Percentiles rank a stretch among this genome's conserved stretches.
These are phyloP conservation scores for Durotheca rogersii DNA, from an alignment of 495 filamentous ascomycete species.

Conservation along the genomic window DNA sequence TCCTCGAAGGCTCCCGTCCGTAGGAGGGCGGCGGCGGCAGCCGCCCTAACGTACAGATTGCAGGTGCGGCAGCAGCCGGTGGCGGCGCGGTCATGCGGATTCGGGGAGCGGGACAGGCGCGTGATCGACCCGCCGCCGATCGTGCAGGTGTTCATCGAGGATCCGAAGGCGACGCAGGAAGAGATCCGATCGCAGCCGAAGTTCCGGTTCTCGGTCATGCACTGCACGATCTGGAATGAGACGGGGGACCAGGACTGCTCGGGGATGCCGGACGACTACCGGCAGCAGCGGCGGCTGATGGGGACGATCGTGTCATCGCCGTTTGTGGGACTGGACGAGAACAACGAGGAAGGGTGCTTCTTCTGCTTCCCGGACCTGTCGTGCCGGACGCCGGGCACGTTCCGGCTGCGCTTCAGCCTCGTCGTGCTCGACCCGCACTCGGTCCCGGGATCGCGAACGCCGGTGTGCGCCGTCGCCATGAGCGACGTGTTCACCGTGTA, in stretches of 20 bases:
- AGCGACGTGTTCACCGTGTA: conserved; percentile 84
- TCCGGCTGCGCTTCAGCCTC: conserved; percentile 81
- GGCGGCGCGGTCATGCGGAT: conserved; percentile 89
- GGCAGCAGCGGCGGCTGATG: conserved; percentile 69
- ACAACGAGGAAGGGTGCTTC: conserved; percentile 72
- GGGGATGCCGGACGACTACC: conserved; percentile 57
- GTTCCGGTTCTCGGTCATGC: conserved; percentile 77
- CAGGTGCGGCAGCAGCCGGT: conserved; percentile 86
- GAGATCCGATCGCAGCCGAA: conserved; percentile 62
- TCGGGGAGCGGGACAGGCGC: conserved; percentile 88
- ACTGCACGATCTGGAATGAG: conserved; percentile 73
- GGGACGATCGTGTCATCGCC: conserved; percentile 75
- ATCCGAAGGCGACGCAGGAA: conserved; percentile 55
- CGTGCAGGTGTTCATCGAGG: conserved; percentile 76
- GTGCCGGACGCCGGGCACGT: conserved; percentile 81
- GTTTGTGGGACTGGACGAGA: conserved; percentile 67
- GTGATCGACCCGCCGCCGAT: conserved; percentile 96
- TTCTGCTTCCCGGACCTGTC: conserved; percentile 96
- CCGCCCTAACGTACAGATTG: conserved; percentile 44
- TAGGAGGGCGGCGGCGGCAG: conserved; percentile 8
- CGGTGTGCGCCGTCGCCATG: conserved; percentile 66
- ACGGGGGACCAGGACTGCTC: conserved; percentile 61
- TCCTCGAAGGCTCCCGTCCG: conserved; percentile 31
- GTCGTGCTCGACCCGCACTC: conserved; percentile 68
- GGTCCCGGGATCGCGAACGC: conserved; percentile 55